phyloP scores from a whole-genome alignment of 192 early-diverging fungal genomes.

The Podila minutissima region DNA sequence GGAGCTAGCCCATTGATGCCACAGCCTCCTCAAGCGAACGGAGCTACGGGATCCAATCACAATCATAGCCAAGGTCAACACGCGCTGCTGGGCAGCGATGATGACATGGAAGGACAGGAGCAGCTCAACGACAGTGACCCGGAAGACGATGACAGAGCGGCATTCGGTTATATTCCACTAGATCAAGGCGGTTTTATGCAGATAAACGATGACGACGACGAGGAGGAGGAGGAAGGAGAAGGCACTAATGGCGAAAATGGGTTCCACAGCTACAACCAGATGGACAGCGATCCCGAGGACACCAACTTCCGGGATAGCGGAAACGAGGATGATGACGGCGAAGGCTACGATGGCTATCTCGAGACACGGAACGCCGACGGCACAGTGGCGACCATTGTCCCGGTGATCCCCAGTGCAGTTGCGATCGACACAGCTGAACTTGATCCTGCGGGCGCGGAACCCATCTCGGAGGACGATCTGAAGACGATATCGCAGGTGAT shows the following conservation, averaged over 20 bases:
- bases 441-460: background rate
- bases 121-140: background rate
- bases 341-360: slow-evolving; percentile 47
- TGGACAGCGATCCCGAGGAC: slow-evolving; percentile 27
- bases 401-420: slow-evolving; percentile 25
- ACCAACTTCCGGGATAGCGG: background rate
- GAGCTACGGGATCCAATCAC: no score
- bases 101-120: background rate
- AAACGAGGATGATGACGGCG: slow-evolving; percentile 8
- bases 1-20: no score
- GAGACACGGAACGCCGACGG: slow-evolving; percentile 11
- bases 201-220: slow-evolving; percentile 2
- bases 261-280: background rate
- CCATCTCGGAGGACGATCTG: slow-evolving; percentile 43
- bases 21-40: no score
- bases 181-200: slow-evolving; percentile 17
- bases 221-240: slow-evolving; percentile 13
- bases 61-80: background rate
- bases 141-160: slow-evolving; percentile 4
- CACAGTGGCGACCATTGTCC: slow-evolving; percentile 15
- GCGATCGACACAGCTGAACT: slow-evolving; percentile 18
- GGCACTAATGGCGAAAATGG: background rate
- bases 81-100: background rate
- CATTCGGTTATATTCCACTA: slow-evolving; percentile 44
- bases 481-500: slow-evolving; percentile 41